Conservation (phyloP, 2,329 filamentous ascomycete genomes). For the Plenodomus lindquistii region DNA sequence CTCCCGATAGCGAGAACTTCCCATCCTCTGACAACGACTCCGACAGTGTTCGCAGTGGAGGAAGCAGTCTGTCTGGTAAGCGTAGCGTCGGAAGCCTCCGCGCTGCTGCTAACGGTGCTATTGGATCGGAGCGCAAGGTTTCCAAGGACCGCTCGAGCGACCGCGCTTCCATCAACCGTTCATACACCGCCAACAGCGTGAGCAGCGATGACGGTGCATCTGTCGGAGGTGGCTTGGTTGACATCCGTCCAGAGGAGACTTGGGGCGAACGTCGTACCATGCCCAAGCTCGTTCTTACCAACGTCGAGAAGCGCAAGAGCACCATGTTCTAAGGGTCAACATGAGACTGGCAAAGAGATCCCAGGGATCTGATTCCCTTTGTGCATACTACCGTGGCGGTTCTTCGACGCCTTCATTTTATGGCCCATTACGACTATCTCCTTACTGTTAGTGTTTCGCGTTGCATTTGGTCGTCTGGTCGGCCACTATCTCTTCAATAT, state of each 20-base stretch:
- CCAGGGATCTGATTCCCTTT: slow-evolving; percentile 27
- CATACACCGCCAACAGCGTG: slow-evolving; percentile 65
- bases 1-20: slow-evolving; percentile 84
- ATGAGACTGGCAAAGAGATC: slow-evolving; percentile 16
- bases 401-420: slow-evolving; percentile 30
- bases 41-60: slow-evolving; percentile 58
- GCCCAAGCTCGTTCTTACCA: slow-evolving; percentile 84
- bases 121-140: slow-evolving; percentile 81
- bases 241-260: slow-evolving; percentile 56
- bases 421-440: slow-evolving; percentile 45
- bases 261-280: slow-evolving; percentile 73
- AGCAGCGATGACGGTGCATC: slow-evolving; percentile 63
- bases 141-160: slow-evolving; percentile 44
- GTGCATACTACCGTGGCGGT: slow-evolving; percentile 43
- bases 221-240: slow-evolving; percentile 60
- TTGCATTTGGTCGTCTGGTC: slow-evolving; percentile 27
- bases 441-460: slow-evolving; percentile 31
- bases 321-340: slow-evolving; percentile 56
- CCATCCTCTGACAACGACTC: slow-evolving; percentile 70
- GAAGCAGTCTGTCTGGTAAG: slow-evolving; percentile 80
- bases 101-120: slow-evolving; percentile 79
- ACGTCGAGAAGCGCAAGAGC: slow-evolving; percentile 87
- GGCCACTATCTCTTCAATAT: slow-evolving; percentile 24
- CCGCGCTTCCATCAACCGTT: slow-evolving; percentile 40
- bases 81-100: slow-evolving; percentile 74